Evolutionary conservation across 2,329 filamentous ascomycete species (phyloP).

Genomic region (Hypoxylon sp.): DNA sequence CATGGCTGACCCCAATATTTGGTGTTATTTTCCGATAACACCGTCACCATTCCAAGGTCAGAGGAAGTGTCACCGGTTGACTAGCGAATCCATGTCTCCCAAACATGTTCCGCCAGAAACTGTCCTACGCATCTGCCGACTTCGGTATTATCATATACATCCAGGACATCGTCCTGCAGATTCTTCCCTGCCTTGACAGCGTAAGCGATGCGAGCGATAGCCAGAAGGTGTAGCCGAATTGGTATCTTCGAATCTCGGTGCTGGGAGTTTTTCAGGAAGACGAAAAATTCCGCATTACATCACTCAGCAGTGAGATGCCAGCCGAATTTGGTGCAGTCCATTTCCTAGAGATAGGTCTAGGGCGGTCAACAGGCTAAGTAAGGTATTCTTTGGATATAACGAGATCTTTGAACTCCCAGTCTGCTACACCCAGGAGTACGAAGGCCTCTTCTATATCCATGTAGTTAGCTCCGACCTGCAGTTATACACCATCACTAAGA

Average conservation of each 20-base stretch:
- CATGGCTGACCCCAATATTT: no score
- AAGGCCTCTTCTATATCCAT: constrained; percentile 21
- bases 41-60: background rate
- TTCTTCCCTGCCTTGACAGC: background rate
- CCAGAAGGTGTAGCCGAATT: constrained; percentile 6
- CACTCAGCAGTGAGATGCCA: constrained; percentile 6
- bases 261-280: background rate
- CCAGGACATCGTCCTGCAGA: background rate
- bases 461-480: no score
- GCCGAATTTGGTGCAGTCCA: background rate
- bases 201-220: constrained; percentile 6
- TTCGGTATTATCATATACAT: background rate
- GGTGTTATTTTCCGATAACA: background rate
- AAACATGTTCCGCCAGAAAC: background rate
- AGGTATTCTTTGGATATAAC: background rate
- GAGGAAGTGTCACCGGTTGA: no score
- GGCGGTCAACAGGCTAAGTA: background rate
- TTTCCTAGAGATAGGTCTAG: no score
- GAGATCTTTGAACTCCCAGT: constrained; percentile 4
- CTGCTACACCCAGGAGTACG: constrained; percentile 2
- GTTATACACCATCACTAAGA: no score
- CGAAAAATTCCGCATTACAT: constrained; percentile 8
- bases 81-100: no score
- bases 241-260: background rate
- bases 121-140: no score